A percentile compares a stretch with the other conserved stretches of the same genome.
These are phyloP conservation scores for Gautieria morchelliformis DNA, from an alignment of 768 basidiomycete species.

Conservation along the genomic window DNA sequence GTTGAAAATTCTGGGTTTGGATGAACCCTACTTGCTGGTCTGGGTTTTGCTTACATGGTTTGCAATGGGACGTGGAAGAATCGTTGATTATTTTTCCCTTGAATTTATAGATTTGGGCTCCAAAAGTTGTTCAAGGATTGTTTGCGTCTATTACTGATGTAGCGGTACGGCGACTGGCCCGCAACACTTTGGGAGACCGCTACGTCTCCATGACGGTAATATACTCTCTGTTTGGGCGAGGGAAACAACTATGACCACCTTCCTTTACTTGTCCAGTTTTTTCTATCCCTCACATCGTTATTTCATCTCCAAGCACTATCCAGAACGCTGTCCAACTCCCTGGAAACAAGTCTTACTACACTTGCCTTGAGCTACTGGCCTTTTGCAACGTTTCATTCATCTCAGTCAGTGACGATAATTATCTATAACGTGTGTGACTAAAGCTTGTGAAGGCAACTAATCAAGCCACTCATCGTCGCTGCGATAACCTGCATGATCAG, in stretches of 20 bases:
- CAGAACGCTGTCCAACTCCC: conserved; percentile 84
- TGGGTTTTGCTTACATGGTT: conserved; percentile 3
- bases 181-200: conserved; percentile 43
- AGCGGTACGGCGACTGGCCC: conserved; percentile 54
- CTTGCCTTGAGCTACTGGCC: conserved; percentile 73
- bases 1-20: conserved; percentile 46
- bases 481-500: conserved; percentile 73
- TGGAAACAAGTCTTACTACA: conserved; percentile 80
- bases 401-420: not conserved
- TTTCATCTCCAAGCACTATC: conserved; percentile 82
- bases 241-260: not conserved
- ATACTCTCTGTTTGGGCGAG: too few species aligned
- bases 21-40: conserved; percentile 53
- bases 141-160: conserved; percentile 79
- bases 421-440: not conserved
- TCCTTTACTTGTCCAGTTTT: conserved; percentile 35
- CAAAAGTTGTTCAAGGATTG: conserved; percentile 64
- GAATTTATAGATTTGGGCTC: conserved; percentile 50
- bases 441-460: conserved; percentile 14
- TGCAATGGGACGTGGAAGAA: not conserved
- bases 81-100: not conserved
- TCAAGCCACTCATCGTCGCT: conserved; percentile 44
- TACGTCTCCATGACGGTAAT: conserved; percentile 45
- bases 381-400: conserved; percentile 24
- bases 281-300: conserved; percentile 76